A percentile compares a stretch with the other conserved stretches of the same genome.
Conservation (phyloP, 148 eudicot genomes). For the Arbutus unedo region DNA sequence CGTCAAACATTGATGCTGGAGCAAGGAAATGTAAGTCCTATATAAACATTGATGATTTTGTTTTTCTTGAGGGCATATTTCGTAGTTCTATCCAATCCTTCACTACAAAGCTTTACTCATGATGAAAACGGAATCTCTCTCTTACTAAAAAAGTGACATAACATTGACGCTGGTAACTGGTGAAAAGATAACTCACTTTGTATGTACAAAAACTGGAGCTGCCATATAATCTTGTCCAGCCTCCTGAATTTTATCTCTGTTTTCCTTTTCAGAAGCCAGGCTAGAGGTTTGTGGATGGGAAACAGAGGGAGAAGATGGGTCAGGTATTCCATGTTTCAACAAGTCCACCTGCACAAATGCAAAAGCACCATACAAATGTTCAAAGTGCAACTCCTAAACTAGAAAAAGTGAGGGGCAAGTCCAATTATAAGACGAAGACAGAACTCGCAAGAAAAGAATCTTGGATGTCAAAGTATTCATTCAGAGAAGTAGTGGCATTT, state of each 20-base stretch:
- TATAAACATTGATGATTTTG: neutral
- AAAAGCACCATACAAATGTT: neutral
- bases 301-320: conserved; percentile 64
- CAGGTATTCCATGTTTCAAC: conserved; percentile 86
- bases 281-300: conserved; percentile 59
- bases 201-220: conserved; percentile 77
- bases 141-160: conserved; percentile 1
- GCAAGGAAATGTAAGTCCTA: too few species aligned
- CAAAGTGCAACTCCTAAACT: neutral
- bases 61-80: neutral
- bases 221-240: conserved; percentile 72
- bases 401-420: neutral
- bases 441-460: neutral
- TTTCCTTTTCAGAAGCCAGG: conserved; percentile 62
- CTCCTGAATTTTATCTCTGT: conserved; percentile 59
- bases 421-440: neutral
- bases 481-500: neutral
- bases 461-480: neutral
- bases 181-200: conserved; percentile 48
- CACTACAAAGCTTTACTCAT: neutral
- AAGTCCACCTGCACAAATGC: conserved; percentile 70
- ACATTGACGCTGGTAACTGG: neutral
- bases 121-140: neutral
- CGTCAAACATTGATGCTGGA: too few species aligned
- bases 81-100: neutral